Evolutionary conservation across 148 eudicot genomes (phyloP), one percentile per base, ranked within the genome.

Genomic region (Rhododendron kiyosumense): DNA sequence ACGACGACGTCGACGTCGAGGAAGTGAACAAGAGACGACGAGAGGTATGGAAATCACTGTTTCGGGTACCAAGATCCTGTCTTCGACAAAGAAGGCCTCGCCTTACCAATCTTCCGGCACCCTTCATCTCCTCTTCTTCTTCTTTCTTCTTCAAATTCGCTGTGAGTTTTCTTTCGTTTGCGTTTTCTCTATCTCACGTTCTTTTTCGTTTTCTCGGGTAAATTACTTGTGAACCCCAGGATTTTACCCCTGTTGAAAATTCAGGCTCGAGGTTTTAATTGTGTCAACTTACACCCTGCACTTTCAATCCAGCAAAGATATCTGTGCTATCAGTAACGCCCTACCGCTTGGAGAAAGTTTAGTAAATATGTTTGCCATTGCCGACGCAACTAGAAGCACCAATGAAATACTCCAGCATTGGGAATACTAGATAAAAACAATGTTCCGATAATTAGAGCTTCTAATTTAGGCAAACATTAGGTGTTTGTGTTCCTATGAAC

Each of bases 91-190:
- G 54, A 65, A 76, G 43, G 4, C 85, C 85, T 46, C 69, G 81
- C 49, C 57, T 7, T 18, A 87, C 74, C 69, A 87, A 34, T 79
- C 86, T 28, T 63, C 85, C 88, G 12, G 83, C 15, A 65, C 51
- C 83, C 83, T 78, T 87, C 88, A 83, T 87, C 83, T 2, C 49
- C 15, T 24, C 41, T 61, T 78, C 54, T 41, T 24, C 45, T 67
- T 52, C 83, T 54, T 36, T 38, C 45, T 78, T 46, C 54, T 59
- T 61, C 71, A 63, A 63, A 59, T 59, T 59, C n/a, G 65, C 65
- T 59, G 65, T n/a, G 65, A 59, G 65, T 6, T 5, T 59, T n/a
- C n/a, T n/a, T n/a, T n/a, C n/a, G n/a, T n/a, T 59, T 20, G 65
- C 65, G 10, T 20, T 59, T 5, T 12, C 52, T 49, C 14, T 51